Base-by-base conservation (phyloP, 495 filamentous ascomycete genomes). In the Penicillium crystallinum region DNA sequence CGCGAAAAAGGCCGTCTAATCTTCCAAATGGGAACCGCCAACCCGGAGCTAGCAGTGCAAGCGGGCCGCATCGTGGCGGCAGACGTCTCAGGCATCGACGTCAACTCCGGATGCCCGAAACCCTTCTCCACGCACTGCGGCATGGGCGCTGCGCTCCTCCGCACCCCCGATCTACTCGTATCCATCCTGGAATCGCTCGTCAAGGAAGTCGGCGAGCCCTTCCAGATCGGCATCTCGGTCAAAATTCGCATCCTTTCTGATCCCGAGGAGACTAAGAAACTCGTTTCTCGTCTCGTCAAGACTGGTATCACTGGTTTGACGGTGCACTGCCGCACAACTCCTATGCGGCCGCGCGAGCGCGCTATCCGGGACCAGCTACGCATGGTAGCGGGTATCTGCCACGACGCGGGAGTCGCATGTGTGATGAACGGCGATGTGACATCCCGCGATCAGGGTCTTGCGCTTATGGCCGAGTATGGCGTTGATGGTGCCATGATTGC, bases 401-500 rank as follows among this genome's bases (percentile, higher is more conserved):
- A 79, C 31, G 81, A 90, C 43, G 84, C 83, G 2, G 90, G 91
- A 9, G 89, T 98, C 8, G 89, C 90, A 3, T 93, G 90, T 59
- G 66, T 97, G 11, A 91, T 96, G 84, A 98, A 98, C 63, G 93
- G 93, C 11, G 93, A 98, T 61, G 90, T 98, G 0, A 80, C 78
- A 15, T 77, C 73, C 14, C 77, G 87, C 29, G 81, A 84, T 30
- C 69, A 93, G 42, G 91, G 83, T 2, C 61, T 85, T 3, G 63
- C 75, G 46, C 69, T 97, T 15, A 82, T 88, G 46, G 41, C 75
- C 14, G 85, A 96, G 61, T 95, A 77, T 58, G 86, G 85, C 4
- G 89, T 87, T 2, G 93, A 97, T 59, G 93, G 91, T 12, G 92
- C 88, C 41, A 98, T 98, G 93, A 97, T 98, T 61, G 95, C 93